Evolutionary conservation across 2,329 filamentous ascomycete species (phyloP).

Genomic region (Exophiala aquamarina): DNA sequence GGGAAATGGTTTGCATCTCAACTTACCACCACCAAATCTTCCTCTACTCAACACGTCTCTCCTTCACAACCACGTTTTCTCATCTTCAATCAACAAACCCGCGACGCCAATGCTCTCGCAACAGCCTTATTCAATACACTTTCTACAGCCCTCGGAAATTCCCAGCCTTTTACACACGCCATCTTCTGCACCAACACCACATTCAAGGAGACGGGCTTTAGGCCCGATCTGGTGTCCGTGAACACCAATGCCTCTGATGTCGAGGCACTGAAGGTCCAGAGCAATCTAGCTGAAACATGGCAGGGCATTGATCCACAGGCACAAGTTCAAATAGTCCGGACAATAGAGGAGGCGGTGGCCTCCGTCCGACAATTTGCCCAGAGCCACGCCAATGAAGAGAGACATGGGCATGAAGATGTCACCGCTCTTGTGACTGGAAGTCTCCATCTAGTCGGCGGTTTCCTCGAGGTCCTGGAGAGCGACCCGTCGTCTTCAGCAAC

Average conservation of each 20-base stretch:
- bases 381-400: conserved; percentile 12
- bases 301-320: conserved; percentile 52
- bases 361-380: conserved; percentile 51
- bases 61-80: conserved; percentile 53
- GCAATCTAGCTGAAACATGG: conserved; percentile 64
- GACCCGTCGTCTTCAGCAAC: too few relatives aligned
- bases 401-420: conserved; percentile 41
- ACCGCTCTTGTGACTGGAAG: conserved; percentile 78
- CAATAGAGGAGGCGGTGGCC: conserved; percentile 68
- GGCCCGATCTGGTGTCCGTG: conserved; percentile 62
- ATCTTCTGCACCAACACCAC: conserved; percentile 80
- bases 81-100: conserved; percentile 91
- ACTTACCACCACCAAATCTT: conserved; percentile 36
- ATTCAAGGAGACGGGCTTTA: conserved; percentile 60
- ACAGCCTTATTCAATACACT: conserved; percentile 61
- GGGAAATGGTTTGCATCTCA: conserved; percentile 71
- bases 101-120: conserved; percentile 69
- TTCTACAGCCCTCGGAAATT: conserved; percentile 37
- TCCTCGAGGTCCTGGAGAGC: conserved; percentile 70
- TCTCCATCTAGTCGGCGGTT: conserved; percentile 77
- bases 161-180: conserved; percentile 65
- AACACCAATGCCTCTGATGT: conserved; percentile 62
- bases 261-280: conserved; percentile 64
- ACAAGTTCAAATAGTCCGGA: conserved; percentile 59
- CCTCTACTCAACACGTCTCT: conserved; percentile 28